Evolutionary conservation across 208 protist genomes (phyloP), one percentile per base, ranked within the genome.

Genomic region (Trypanosoma cruzi): DNA sequence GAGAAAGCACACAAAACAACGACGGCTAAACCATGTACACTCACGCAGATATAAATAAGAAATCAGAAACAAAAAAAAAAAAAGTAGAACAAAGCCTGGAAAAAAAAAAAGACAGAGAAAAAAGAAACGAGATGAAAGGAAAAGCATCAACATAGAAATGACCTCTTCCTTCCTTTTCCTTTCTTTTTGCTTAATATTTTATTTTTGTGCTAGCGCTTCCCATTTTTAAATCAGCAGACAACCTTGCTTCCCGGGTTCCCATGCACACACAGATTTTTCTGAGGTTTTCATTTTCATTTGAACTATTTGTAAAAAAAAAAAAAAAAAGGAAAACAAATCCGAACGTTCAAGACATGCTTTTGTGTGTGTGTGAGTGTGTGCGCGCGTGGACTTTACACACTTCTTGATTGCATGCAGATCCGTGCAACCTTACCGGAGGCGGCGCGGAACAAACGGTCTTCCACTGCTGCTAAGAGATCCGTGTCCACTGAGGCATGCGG

Each of bases 391-490:
- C 18, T 59, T 29, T 49, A 58, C 28, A n/a, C 20, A 8, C n/a
- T n/a, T 52, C 37, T 64, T 42, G 42, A 44, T 32, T 24, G 44
- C 22, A 36, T 34, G 31, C 32, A 40, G 7, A 79, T 57, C 32
- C 56, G 48, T 29, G 86, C 91, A 4, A 88, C 79, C 56, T 78
- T 73, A 53, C 94, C 94, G 6, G 94, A 97, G 13, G 94, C 94
- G 4, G 94, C 91, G 37, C 94, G 89, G 63, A 96, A 96, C 1
- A 97, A 73, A 24, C 94, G 80, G 73, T 97, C 94, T 53, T 96
- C 89, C 8, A 97, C 86, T 14, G 94, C 91, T 4, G 53, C 85
- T 32, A 95, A 55, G 29, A 96, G 71, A 26, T 96, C 90, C 5
- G 46, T 53, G 50, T 89, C 73, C 2, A 62, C 73, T 2, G 31